phyloP scores from a whole-genome alignment of 345 rosid species.

The Populus deltoides region DNA sequence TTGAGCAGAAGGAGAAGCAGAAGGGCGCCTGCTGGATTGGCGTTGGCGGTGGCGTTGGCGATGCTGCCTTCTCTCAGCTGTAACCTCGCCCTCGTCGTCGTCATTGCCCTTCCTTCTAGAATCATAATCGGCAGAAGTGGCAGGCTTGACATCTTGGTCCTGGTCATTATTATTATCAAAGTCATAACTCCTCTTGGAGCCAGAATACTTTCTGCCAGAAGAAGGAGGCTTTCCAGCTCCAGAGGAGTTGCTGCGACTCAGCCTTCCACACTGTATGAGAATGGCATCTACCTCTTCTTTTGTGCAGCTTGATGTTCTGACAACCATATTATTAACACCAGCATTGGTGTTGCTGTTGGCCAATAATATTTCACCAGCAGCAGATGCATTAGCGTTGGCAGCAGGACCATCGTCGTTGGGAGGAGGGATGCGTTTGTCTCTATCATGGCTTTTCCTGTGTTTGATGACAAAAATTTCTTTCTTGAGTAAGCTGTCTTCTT shows the following conservation, averaged over 20 bases:
- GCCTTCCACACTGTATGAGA: conserved; percentile 86
- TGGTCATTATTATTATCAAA: conserved; percentile 51
- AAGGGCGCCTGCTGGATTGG: conserved; percentile 40
- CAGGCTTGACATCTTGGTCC: conserved; percentile 18
- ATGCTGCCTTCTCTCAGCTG: conserved; percentile 37
- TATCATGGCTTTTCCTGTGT: conserved; percentile 79
- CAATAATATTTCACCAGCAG: conserved; percentile 17
- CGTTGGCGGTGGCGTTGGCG: conserved; percentile 59
- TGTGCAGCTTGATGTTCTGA: conserved; percentile 57
- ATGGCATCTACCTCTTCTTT: conserved; percentile 93
- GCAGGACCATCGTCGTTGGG: neutral
- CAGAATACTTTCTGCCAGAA: conserved; percentile 56
- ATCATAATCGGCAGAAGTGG: conserved; percentile 19
- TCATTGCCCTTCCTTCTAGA: conserved; percentile 17
- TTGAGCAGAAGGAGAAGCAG: conserved; percentile 36
- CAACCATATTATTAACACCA: conserved; percentile 8
- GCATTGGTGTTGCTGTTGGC: neutral
- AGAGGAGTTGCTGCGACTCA: conserved; percentile 78
- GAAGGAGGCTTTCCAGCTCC: conserved; percentile 35
- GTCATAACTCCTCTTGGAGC: conserved; percentile 91
- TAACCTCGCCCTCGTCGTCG: conserved; percentile 37
- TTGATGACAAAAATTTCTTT: conserved; percentile 77
- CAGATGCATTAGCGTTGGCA: conserved; percentile 1
- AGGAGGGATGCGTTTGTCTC: conserved; percentile 31
- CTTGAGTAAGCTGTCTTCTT: conserved; percentile 37